phyloP scores from a whole-genome alignment of 1,284 basidiomycete genomes.

The Microbotryum scabiosae region DNA sequence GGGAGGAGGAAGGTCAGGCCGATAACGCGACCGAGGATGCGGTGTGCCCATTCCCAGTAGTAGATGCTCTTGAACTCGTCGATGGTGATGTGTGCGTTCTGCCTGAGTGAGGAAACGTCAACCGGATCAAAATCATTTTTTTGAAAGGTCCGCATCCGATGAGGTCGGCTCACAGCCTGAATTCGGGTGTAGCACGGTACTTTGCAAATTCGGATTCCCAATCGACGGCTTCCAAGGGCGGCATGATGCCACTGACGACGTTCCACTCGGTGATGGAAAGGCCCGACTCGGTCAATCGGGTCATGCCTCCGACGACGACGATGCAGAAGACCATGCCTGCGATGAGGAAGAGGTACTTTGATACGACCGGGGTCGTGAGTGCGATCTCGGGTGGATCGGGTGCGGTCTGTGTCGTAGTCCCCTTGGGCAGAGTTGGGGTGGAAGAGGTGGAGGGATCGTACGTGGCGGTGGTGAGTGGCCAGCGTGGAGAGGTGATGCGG shows the following conservation, averaged over 20 bases:
- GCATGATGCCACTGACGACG: conserved; percentile 80
- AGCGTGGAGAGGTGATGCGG: too few relatives aligned
- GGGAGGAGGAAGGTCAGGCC: conserved; percentile 55
- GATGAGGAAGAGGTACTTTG: conserved; percentile 69
- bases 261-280: conserved; percentile 98
- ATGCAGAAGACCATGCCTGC: conserved; percentile 81
- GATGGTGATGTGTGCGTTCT: conserved; percentile 79
- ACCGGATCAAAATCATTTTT: not conserved
- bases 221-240: conserved; percentile 64
- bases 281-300: conserved; percentile 93
- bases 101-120: conserved; percentile 43
- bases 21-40: conserved; percentile 82
- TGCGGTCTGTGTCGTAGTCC: not conserved
- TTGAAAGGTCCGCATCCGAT: not conserved
- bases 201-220: conserved; percentile 92
- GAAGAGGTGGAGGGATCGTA: too few relatives aligned
- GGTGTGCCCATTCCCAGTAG: conserved; percentile 98
- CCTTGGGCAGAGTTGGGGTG: too few relatives aligned
- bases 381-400: conserved; percentile 42
- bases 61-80: conserved; percentile 94
- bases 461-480: too few relatives aligned
- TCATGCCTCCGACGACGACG: conserved; percentile 91
- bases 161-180: conserved; percentile 62
- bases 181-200: conserved; percentile 92
- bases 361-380: conserved; percentile 63